Evolutionary conservation across 164 flowering plant species (phyloP), one percentile per base, ranked within the genome.

Genomic region (Cinnamomum micranthum): DNA sequence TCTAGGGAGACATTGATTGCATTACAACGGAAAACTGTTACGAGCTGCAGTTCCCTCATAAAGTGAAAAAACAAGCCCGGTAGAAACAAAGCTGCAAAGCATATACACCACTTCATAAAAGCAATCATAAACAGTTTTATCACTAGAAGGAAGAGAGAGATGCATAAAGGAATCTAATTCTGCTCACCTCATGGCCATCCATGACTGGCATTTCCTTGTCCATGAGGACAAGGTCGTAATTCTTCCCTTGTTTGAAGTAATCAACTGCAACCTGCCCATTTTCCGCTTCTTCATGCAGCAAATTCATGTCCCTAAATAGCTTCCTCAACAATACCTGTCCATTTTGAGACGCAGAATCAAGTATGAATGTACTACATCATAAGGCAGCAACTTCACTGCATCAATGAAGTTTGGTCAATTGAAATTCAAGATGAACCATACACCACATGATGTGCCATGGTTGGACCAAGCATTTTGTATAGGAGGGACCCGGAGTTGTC

Each of bases 161-260:
- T 4, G 47, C 22, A 67, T 31, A 28, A 6, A 22, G 6, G 25
- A 5, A 20, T 15, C 5, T 55, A 20, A 55, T 50, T 70, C 24
- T 19, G 72, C 27, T 20, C 51, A 74, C 76, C 76, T 74, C 76
- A 9, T 74, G 76, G 63, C 76, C 76, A 33, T 74, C 76, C 76
- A 74, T 74, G 6, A 74, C 76, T 17, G 76, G 76, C 76, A 74
- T 74, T 67, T 74, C 76, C 73, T 75, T 75, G 41, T 75, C 77
- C 77, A 75, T 75, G 60, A 75, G 73, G 17, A 75, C 77, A 25
- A 75, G 77, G 62, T 75, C 77, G 2, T 69, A 75, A 27, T 47
- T 69, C 73, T 75, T 75, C 35, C 77, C 77, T 70, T 75, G 77
- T 68, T 75, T 75, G 73, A 75, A 75, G 77, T 60, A 70, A 24